Evolutionary conservation across 2,329 filamentous ascomycete species (phyloP), one percentile per base, ranked within the genome.

Genomic region (Rasamsonia emersonii): DNA sequence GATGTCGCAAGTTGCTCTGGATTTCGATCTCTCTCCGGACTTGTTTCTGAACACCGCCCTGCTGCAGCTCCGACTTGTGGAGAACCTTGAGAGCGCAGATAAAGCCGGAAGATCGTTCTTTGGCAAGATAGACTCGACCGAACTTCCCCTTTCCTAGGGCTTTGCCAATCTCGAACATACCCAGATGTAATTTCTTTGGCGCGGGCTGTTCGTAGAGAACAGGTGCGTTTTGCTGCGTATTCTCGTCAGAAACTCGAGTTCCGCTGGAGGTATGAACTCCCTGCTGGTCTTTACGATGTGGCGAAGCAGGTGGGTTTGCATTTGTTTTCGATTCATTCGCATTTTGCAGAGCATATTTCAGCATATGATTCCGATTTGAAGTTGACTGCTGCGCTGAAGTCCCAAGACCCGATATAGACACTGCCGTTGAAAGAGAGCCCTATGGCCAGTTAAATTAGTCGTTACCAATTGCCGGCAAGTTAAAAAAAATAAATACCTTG

Each of bases 121-220:
- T 80, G 29, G 83, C 84, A 17, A 93, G 75, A 54, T 93, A 93
- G 3, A 93, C 85, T 27, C 84, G 75, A 2, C 84, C 84, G 51
- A 91, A 93, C 55, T 91, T 93, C 42, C 84, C 84, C 62, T 91
- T 91, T 32, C 84, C 84, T 3, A 93, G 67, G 1, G 84, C 83
- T 45, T 85, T 82, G 23, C 84, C 84, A 43, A 93, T 93, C 58
- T 94, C 86, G 56, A 93, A 93, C 84, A 93, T 93, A 60, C 85
- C 83, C 3, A 94, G 75, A 54, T 93, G 85, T 61, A 88, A 88
- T 45, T 86, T 54, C 35, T 64, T 68, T 3, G 64, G 59, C 33
- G 41, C 56, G 21, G 76, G 70, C 50, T 79, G 75, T 28, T 79
- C 70, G 36, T 71, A 65, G 33, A 79, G 58, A 6, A 67, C 53